Base-by-base conservation (phyloP, 2,329 filamentous ascomycete species). In the Phaeosphaeria sp. region DNA sequence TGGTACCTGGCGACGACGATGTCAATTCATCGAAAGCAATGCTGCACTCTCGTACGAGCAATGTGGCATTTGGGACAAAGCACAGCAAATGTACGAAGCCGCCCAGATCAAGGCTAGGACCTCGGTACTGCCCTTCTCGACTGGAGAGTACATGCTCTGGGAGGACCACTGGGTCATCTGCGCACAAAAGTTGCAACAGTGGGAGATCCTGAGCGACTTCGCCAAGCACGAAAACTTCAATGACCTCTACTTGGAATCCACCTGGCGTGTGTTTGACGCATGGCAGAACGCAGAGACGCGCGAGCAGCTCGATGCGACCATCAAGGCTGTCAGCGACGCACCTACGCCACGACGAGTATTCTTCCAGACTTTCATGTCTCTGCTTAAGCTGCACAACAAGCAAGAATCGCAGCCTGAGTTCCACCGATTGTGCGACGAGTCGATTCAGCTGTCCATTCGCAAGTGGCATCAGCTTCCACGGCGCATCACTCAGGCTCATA, bases 381-480 rank as follows among this genome's bases (percentile, higher is more conserved):
- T 99, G 36, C 87, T 99, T 62, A 97, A 97, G 77, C 88, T 96
- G 63, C 94, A 98, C 77, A 90, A 92, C 68, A 94, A 96, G 79
- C 89, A 91, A 62, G 94, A 98, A 75, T 85, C 85, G 5, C 83
- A 86, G 17, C 85, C 85, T 42, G 94, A 98, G 51, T 98, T 99
- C 78, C 91, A 90, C 61, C 88, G 92, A 56, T 87, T 96, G 21
- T 97, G 93, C 71, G 95, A 99, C 69, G 96, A 99, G 78, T 94
- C 95, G 2, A 97, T 98, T 52, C 95, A 99, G 77, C 82, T 99
- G 9, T 96, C 94, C 0, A 97, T 99, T 67, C 86, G 95, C 60
- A 99, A 99, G 78, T 99, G 95, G 95, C 93, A 99, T 77, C 96
- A 99, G 77, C 84, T 99, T n/a, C 95, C 95, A 0, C 91, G 89